These are phyloP conservation scores for Funneliformis caledonium DNA, from an alignment of 371 early-diverging fungal genomes.

Conservation along the genomic window DNA sequence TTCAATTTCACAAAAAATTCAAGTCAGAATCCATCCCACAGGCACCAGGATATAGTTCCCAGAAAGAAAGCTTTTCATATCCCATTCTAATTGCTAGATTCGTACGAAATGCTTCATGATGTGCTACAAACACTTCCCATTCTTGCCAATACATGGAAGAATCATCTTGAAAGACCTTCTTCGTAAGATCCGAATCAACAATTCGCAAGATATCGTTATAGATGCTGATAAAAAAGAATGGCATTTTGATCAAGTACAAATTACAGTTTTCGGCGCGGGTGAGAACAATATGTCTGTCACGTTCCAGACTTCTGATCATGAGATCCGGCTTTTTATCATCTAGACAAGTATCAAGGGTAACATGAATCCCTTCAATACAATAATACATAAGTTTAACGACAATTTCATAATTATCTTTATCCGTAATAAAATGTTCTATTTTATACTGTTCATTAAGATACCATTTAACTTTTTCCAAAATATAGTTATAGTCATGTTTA, in stretches of 20 bases:
- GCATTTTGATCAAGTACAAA: conserved; percentile 27
- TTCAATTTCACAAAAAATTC: conserved; percentile 27
- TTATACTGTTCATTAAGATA: background rate
- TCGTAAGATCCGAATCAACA: background rate
- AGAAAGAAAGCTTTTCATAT: background rate
- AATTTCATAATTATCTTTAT: background rate
- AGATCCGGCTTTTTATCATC: background rate
- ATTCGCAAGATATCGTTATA: conserved; percentile 24
- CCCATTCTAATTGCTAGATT: background rate
- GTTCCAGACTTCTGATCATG: background rate
- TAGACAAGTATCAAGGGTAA: background rate
- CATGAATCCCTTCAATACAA: background rate
- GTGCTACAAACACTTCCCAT: conserved; percentile 38
- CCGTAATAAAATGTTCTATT: background rate
- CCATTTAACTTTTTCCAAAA: background rate
- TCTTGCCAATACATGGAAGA: conserved; percentile 18
- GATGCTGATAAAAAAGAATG: conserved; percentile 28
- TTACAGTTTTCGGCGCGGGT: background rate
- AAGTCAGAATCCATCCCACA: background rate
- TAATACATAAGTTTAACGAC: background rate
- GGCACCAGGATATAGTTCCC: conserved; percentile 17
- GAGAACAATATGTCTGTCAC: background rate
- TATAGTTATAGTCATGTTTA: background rate
- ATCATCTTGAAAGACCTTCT: background rate
- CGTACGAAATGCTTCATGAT: background rate